phyloP scores from a whole-genome alignment of 176 grass and related monocot genomes.

The Stipa capillata region DNA sequence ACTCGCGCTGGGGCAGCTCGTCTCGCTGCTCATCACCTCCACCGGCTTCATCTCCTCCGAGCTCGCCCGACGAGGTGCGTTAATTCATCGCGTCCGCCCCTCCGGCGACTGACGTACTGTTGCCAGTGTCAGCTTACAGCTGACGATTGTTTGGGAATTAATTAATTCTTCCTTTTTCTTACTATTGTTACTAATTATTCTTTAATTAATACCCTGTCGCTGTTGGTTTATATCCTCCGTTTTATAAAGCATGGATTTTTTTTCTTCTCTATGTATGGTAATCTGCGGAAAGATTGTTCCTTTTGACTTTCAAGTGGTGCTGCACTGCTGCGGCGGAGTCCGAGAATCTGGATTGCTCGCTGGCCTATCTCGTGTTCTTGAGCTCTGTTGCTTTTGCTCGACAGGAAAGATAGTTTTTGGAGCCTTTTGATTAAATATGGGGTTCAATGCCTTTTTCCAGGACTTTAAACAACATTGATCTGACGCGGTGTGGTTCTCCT shows the following conservation, averaged over 20 bases:
- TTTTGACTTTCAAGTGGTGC: conserved; percentile 27
- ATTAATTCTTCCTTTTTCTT: neutral
- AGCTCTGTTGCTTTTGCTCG: neutral
- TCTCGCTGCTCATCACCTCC: conserved; percentile 92
- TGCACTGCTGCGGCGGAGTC: neutral
- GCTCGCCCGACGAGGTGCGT: conserved; percentile 68
- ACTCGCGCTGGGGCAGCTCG: conserved; percentile 76
- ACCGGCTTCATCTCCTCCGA: conserved; percentile 95
- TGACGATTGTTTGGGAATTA: neutral
- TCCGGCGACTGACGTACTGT: neutral
- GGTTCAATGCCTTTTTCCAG: neutral
- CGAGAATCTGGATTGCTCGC: neutral
- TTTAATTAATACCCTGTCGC: neutral
- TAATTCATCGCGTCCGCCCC: neutral
- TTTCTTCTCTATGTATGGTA: neutral
- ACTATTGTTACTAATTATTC: neutral
- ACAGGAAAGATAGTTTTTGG: neutral
- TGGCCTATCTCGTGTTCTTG: neutral
- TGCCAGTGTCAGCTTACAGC: neutral
- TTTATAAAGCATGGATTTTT: neutral
- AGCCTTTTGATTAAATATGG: conserved; percentile 3
- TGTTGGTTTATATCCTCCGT: neutral
- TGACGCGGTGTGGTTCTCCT: neutral
- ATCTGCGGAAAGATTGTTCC: neutral
- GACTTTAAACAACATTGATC: neutral